Percentiles rank a stretch among this genome's conserved stretches.
Evolutionary conservation across 768 basidiomycete species (phyloP).

Genomic region (Boletus vermiculosoides): DNA sequence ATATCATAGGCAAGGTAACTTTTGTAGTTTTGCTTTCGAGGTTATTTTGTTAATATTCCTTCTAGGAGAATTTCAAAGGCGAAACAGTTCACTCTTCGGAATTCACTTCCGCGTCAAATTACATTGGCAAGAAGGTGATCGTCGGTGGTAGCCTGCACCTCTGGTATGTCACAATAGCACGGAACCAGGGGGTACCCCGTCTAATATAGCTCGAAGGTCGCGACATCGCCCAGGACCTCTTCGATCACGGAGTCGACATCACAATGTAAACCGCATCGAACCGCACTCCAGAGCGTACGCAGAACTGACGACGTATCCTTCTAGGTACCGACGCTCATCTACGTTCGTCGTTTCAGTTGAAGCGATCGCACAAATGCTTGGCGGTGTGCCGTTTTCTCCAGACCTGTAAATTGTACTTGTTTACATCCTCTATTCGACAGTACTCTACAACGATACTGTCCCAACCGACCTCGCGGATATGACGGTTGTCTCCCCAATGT

Average conservation of each 20-base stretch:
- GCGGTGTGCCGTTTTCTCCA: slow-evolving; percentile 5
- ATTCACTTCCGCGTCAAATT: slow-evolving; percentile 47
- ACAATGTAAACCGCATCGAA: slow-evolving; percentile 21
- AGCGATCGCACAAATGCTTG: slow-evolving; percentile 7
- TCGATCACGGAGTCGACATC: slow-evolving; percentile 30
- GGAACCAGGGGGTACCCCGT: background rate
- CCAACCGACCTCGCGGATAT: slow-evolving; percentile 26
- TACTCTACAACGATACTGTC: slow-evolving; percentile 16
- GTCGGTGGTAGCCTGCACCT: slow-evolving; percentile 70
- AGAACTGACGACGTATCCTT: background rate
- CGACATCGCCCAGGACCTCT: slow-evolving; percentile 39
- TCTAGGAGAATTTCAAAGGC: slow-evolving; percentile 53
- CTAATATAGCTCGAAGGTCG: slow-evolving; percentile 26
- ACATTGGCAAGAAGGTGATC: slow-evolving; percentile 61
- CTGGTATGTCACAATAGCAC: slow-evolving; percentile 37
- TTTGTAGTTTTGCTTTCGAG: background rate
- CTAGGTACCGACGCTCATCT: slow-evolving; percentile 27
- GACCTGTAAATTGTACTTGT: background rate
- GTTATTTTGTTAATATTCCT: background rate
- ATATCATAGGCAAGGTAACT: slow-evolving; percentile 42
- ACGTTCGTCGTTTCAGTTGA: slow-evolving; percentile 20
- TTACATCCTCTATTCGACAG: slow-evolving; percentile 1
- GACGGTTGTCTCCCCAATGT: slow-evolving; percentile 16
- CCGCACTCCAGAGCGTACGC: background rate
- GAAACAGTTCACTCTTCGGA: slow-evolving; percentile 49